Evolutionary conservation across 371 early-diverging fungal genomes (phyloP), one percentile per base, ranked within the genome.

Genomic region (Actinomucor elegans): DNA sequence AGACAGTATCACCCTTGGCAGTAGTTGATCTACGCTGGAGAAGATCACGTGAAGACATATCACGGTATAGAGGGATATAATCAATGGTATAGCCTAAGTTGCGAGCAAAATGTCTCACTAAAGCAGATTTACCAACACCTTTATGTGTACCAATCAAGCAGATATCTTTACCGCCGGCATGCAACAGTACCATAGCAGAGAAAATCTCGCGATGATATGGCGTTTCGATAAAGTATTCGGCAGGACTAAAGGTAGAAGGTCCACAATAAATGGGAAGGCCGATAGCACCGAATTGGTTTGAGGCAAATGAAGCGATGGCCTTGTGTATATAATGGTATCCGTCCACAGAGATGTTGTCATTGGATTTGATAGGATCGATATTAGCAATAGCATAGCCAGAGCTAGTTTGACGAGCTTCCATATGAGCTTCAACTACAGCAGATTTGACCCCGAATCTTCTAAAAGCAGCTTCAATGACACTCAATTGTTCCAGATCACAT

Each of bases 41-140:
- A 5, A 93, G 71, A 60, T 93, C 93, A 10, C 92, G 78, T 4
- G 90, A 84, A n/a, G 89, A 87, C 90, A 93, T 90, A 50, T 93
- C 93, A 48, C 85, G 81, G 68, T 87, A 91, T 10, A 92, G 66
- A 2, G 89, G 89, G 35, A 91, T 85, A 42, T 81, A 84, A 41
- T 89, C 87, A 36, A 82, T 77, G 17, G 75, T 75, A 58, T 88
- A 89, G 10, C 91, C 90, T 31, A 91, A 68, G 18, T 80, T 71
- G 41, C 73, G 71, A n/a, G 85, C 84, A 63, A 92, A 88, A 43
- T 86, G 82, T 6, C 87, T 73, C 35, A 91, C 75, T 9, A 90
- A 58, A 6, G 88, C 84, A 33, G 87, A 83, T 56, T 92, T 93
- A 14, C 92, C 92, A 15, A 81, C 85, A 48, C 91, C 91, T 61